Percentiles rank a stretch among this genome's conserved stretches.
Conservation (phyloP, 2,329 filamentous ascomycete species). For the Chaetomium globosum region DNA sequence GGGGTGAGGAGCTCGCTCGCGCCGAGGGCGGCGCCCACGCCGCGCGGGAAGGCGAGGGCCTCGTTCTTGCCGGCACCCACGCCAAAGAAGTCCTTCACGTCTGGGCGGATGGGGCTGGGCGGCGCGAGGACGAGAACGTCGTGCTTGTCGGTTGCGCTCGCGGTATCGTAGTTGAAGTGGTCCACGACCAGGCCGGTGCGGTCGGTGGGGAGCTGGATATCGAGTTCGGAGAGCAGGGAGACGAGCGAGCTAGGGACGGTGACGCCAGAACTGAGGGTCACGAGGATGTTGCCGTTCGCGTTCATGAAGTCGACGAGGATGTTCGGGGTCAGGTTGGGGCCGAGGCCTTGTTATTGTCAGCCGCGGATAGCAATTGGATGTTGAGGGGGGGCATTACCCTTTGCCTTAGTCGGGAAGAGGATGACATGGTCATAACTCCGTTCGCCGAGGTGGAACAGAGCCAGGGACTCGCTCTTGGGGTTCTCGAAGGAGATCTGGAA, state of each 20-base stretch:
- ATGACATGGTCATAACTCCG: slow-evolving; percentile 88
- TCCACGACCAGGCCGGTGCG: slow-evolving; percentile 85
- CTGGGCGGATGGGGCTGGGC: slow-evolving; percentile 65
- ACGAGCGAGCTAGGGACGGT: slow-evolving; percentile 72
- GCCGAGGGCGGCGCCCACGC: slow-evolving; percentile 80
- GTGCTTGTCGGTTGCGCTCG: slow-evolving; percentile 77
- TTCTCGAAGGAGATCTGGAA: slow-evolving; percentile 81
- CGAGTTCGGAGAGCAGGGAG: slow-evolving; percentile 81
- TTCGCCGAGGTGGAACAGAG: slow-evolving; percentile 83
- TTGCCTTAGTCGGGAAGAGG: slow-evolving; percentile 84
- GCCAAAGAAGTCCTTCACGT: slow-evolving; percentile 76
- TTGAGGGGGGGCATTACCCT: slow-evolving; percentile 60
- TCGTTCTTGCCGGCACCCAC: slow-evolving; percentile 57
- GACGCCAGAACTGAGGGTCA: slow-evolving; percentile 75
- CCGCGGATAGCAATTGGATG: background rate
- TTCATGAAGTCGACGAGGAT: slow-evolving; percentile 89
- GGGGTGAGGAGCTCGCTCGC: slow-evolving; percentile 76
- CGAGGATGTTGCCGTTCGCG: slow-evolving; percentile 84
- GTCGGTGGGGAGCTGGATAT: slow-evolving; percentile 83
- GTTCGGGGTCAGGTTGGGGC: slow-evolving; percentile 83
- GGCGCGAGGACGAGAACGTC: slow-evolving; percentile 81
- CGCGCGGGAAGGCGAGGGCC: slow-evolving; percentile 77
- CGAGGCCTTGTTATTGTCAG: slow-evolving; percentile 63
- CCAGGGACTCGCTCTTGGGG: slow-evolving; percentile 75
- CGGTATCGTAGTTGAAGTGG: slow-evolving; percentile 89